These are phyloP conservation scores for Taphrina wiesneri DNA, from an alignment of 1,139 yeast species.

Conservation along the genomic window DNA sequence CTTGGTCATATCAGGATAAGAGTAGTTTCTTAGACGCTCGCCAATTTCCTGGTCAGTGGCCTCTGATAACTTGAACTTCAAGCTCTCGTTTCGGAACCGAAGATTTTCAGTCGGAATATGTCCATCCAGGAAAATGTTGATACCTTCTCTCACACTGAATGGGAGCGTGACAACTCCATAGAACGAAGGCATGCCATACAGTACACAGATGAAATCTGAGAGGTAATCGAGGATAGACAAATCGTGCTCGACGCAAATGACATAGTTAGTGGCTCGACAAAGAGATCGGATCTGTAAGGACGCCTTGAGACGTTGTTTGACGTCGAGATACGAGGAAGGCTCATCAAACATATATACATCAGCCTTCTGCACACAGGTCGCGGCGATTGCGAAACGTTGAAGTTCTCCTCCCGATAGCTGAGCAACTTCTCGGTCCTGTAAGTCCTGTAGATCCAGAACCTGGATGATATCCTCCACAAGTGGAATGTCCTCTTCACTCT, in stretches of 20 bases:
- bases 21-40: constrained; percentile 76
- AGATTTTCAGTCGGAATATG: constrained; percentile 94
- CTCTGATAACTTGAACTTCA: constrained; percentile 92
- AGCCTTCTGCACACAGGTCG: constrained; percentile 93
- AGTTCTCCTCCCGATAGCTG: constrained; percentile 97
- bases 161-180: constrained; percentile 98
- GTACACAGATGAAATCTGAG: constrained; percentile 92
- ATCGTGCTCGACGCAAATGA: constrained; percentile 98
- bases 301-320: constrained; percentile 96
- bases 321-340: constrained; percentile 97
- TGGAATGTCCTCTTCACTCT: constrained; percentile 53
- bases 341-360: constrained; percentile 97
- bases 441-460: constrained; percentile 69
- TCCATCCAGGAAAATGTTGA: constrained; percentile 95
- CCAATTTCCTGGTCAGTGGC: constrained; percentile 75
- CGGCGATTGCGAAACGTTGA: constrained; percentile 96
- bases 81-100: constrained; percentile 92
- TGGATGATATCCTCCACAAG: constrained; percentile 58
- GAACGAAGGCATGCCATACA: constrained; percentile 96
- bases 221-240: constrained; percentile 93
- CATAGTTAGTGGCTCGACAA: constrained; percentile 67
- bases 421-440: constrained; percentile 79
- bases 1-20: constrained; percentile 78
- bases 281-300: constrained; percentile 90
- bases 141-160: constrained; percentile 95